Conservation (phyloP, 2,329 filamentous ascomycete species). For the Paraphaeosphaeria minitans region DNA sequence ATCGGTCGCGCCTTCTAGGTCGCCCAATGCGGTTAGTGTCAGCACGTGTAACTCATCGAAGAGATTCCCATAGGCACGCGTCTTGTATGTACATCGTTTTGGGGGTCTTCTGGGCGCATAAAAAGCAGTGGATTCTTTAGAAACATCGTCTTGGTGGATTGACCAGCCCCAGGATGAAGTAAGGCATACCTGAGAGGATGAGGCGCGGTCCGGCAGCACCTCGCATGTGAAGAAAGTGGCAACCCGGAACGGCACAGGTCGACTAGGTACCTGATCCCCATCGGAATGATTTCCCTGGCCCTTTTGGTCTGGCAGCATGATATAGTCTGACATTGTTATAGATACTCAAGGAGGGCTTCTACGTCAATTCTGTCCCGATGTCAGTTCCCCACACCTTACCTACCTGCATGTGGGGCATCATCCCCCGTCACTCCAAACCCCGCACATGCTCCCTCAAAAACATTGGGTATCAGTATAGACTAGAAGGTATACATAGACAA, state of each 20-base stretch:
- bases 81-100: neutral
- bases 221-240: neutral
- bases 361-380: neutral
- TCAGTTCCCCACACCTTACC: neutral
- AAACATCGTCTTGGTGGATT: neutral
- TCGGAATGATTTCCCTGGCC: neutral
- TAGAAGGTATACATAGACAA: neutral
- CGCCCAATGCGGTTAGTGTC: neutral
- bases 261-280: too few relatives aligned
- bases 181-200: neutral
- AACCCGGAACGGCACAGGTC: neutral
- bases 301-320: neutral
- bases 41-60: neutral
- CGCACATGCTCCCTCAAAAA: neutral
- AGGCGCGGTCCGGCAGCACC: too few relatives aligned
- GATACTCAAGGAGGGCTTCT: neutral
- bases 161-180: neutral
- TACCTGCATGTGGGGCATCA: neutral
- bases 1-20: neutral
- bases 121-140: neutral
- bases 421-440: neutral
- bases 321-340: neutral
- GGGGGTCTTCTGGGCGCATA: neutral
- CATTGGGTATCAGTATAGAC: neutral
- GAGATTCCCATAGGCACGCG: neutral